Conservation (phyloP, 2,329 filamentous ascomycete genomes). For the Phaeosphaeriaceae sp. region DNA sequence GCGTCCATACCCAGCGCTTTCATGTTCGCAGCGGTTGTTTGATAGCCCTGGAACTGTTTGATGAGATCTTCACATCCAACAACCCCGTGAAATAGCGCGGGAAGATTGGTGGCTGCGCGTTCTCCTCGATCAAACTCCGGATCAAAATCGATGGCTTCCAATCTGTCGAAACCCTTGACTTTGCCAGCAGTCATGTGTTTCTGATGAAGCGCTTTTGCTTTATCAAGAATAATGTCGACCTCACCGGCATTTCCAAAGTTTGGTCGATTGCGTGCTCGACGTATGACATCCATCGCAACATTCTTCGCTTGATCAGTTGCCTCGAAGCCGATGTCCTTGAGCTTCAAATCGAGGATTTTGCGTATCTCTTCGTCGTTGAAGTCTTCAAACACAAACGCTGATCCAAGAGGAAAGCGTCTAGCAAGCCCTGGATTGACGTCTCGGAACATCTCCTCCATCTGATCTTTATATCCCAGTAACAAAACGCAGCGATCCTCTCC, state of each 20-base stretch:
- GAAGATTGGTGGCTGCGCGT: slow-evolving; percentile 56
- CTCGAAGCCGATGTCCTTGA: slow-evolving; percentile 62
- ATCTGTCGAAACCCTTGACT: slow-evolving; percentile 30
- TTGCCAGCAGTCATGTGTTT: slow-evolving; percentile 47
- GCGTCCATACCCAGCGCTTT: slow-evolving; percentile 62
- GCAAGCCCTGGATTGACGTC: slow-evolving; percentile 74
- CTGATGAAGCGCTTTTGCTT: slow-evolving; percentile 62
- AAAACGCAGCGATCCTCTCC: slow-evolving; percentile 77
- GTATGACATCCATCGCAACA: slow-evolving; percentile 65
- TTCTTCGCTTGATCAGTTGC: slow-evolving; percentile 60
- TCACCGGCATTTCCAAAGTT: slow-evolving; percentile 78
- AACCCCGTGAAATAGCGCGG: slow-evolving; percentile 63
- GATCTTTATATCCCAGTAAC: slow-evolving; percentile 72
- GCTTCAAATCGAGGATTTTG: slow-evolving; percentile 68
- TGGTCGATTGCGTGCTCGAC: slow-evolving; percentile 65
- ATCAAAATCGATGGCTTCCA: slow-evolving; percentile 64
- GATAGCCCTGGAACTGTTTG: slow-evolving; percentile 61
- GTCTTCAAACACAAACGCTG: slow-evolving; percentile 73
- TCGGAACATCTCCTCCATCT: slow-evolving; percentile 77
- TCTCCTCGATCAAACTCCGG: slow-evolving; percentile 63
- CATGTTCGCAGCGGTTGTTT: slow-evolving; percentile 60
- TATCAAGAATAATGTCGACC: slow-evolving; percentile 71
- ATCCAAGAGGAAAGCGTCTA: slow-evolving; percentile 68
- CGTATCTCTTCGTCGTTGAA: slow-evolving; percentile 66
- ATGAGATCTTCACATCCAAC: slow-evolving; percentile 67